Evolutionary conservation across 139 green algal species (phyloP).

Genomic region (Closterium sp.): DNA sequence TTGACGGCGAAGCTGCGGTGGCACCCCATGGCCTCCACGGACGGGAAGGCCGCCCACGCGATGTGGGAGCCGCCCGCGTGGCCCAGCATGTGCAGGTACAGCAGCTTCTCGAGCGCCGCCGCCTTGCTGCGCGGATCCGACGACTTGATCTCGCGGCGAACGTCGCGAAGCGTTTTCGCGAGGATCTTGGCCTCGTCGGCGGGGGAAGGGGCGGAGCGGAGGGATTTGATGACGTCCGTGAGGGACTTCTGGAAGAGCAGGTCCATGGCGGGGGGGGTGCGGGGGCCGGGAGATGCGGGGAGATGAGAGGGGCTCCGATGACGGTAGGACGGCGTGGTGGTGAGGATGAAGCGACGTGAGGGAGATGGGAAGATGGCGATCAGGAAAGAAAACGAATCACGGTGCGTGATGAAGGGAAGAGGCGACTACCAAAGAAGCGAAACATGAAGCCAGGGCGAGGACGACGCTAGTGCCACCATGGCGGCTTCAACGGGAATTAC

Average conservation of each 20-base stretch:
- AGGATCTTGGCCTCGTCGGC: slow-evolving; percentile 16
- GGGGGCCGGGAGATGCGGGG: neutral
- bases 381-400: neutral
- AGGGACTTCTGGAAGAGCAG: slow-evolving; percentile 45
- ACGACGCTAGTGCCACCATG: neutral
- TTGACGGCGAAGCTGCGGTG: slow-evolving; percentile 29
- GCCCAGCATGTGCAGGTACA: slow-evolving; percentile 57
- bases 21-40: slow-evolving; percentile 53
- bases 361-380: neutral
- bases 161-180: slow-evolving; percentile 29
- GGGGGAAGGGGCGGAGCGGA: slow-evolving; percentile 1
- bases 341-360: neutral
- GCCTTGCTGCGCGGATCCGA: slow-evolving; percentile 51
- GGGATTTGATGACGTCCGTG: slow-evolving; percentile 38
- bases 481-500: neutral
- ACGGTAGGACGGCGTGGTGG: neutral
- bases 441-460: neutral
- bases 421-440: neutral
- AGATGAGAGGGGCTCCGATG: neutral
- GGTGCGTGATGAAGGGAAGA: neutral
- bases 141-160: slow-evolving; percentile 40
- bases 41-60: slow-evolving; percentile 55
- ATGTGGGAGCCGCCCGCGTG: slow-evolving; percentile 47
- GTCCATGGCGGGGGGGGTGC: slow-evolving; percentile 24
- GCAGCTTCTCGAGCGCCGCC: slow-evolving; percentile 56